phyloP scores from a whole-genome alignment of 2,329 filamentous ascomycete species.

The Drechslerella coelobrocha region DNA sequence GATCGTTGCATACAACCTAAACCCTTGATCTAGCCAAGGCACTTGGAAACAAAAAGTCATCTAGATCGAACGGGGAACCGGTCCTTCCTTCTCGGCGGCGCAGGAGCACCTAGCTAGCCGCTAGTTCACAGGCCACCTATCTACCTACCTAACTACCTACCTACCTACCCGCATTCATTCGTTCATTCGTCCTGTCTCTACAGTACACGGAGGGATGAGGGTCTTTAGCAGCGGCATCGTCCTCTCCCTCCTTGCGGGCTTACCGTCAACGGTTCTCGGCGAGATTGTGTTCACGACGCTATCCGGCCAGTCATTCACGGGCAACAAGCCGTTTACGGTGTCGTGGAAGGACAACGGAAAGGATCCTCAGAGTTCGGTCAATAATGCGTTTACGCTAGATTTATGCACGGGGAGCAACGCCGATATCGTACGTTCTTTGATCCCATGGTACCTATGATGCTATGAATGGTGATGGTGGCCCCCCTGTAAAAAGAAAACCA shows the following conservation, averaged over 20 bases:
- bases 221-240: constrained; percentile 2
- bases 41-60: no score
- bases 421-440: constrained; percentile 60
- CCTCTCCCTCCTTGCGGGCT: constrained; percentile 10
- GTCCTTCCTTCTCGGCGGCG: no score
- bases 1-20: no score
- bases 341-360: constrained; percentile 66
- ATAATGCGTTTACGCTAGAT: constrained; percentile 66
- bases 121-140: no score
- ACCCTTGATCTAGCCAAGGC: no score
- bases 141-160: no score
- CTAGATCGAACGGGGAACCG: no score
- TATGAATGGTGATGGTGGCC: no score
- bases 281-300: constrained; percentile 61
- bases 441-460: no score
- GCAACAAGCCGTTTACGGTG: constrained; percentile 63
- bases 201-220: constrained; percentile 13
- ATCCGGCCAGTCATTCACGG: constrained; percentile 63
- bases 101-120: no score
- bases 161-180: no score
- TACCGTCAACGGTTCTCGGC: constrained; percentile 26
- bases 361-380: constrained; percentile 62
- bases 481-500: no score
- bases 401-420: constrained; percentile 69
- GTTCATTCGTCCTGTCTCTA: neutral